Evolutionary conservation across 1,139 yeast genomes (phyloP).

Genomic region (Petasospora fabianii): DNA sequence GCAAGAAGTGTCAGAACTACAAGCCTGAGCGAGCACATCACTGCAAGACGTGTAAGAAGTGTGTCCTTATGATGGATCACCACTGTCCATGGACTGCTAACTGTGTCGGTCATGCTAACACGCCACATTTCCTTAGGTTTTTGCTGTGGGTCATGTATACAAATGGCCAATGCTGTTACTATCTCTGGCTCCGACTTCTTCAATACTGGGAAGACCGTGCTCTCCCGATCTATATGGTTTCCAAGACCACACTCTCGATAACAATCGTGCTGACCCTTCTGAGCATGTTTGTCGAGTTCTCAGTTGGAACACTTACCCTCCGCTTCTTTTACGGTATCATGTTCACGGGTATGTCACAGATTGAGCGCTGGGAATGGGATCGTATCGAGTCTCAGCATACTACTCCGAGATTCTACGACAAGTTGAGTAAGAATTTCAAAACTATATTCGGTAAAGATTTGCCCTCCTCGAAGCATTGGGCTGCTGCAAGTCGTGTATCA

Average conservation of each 20-base stretch:
- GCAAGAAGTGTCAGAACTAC: slow-evolving; percentile 57
- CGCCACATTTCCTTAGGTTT: slow-evolving; percentile 82
- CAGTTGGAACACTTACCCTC: slow-evolving; percentile 54
- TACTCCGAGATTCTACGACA: slow-evolving; percentile 50
- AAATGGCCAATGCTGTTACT: slow-evolving; percentile 45
- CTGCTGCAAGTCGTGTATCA: slow-evolving; percentile 21
- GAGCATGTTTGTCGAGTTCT: slow-evolving; percentile 53
- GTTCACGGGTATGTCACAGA: slow-evolving; percentile 78
- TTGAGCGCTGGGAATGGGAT: slow-evolving; percentile 91
- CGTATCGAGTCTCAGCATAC: slow-evolving; percentile 65
- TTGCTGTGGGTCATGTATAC: slow-evolving; percentile 62
- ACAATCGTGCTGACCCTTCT: slow-evolving; percentile 55
- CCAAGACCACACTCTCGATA: slow-evolving; percentile 50
- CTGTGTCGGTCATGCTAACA: slow-evolving; percentile 76
- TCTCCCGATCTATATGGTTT: slow-evolving; percentile 57
- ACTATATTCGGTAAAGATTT: slow-evolving; percentile 41
- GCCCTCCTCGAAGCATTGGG: slow-evolving; percentile 40
- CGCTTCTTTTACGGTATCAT: slow-evolving; percentile 58
- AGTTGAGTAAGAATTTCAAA: slow-evolving; percentile 44
- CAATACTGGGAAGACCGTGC: slow-evolving; percentile 50
- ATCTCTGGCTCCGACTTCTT: slow-evolving; percentile 40
- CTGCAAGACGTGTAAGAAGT: slow-evolving; percentile 58
- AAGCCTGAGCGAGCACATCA: slow-evolving; percentile 83
- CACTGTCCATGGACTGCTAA: slow-evolving; percentile 87
- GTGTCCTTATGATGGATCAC: slow-evolving; percentile 81